A percentile compares a stretch with the other conserved stretches of the same genome.
Evolutionary conservation across 1,284 basidiomycete genomes (phyloP).

Genomic region (Bjerkandera adusta): DNA sequence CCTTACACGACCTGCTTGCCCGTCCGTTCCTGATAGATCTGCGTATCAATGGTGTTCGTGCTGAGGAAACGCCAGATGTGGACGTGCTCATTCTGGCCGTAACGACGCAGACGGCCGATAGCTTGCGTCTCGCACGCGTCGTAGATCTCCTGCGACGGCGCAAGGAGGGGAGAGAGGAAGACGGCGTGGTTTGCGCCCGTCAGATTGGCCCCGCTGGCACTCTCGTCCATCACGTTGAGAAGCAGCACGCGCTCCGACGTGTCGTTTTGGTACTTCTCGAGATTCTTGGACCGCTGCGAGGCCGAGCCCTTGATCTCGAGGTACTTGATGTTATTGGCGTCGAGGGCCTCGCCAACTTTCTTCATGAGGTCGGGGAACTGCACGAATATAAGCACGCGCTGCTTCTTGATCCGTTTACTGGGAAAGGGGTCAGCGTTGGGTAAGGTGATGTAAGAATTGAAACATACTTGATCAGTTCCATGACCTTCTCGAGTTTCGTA

Average conservation of each 20-base stretch:
- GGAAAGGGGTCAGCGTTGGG: constrained; percentile 9
- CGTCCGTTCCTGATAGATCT: constrained; percentile 62
- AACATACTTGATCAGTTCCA: constrained; percentile 78
- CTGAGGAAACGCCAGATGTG: constrained; percentile 82
- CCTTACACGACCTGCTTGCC: constrained; percentile 26
- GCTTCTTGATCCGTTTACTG: constrained; percentile 67
- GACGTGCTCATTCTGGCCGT: constrained; percentile 81
- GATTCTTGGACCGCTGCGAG: constrained; percentile 71
- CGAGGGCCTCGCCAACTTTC: constrained; percentile 85
- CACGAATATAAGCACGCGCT: constrained; percentile 88
- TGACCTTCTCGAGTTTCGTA: constrained; percentile 84
- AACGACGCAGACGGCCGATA: constrained; percentile 84
- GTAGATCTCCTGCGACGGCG: constrained; percentile 78
- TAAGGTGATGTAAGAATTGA: neutral
- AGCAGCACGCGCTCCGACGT: constrained; percentile 79
- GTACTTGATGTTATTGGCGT: constrained; percentile 69
- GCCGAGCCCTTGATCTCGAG: constrained; percentile 84
- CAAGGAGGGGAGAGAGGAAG: constrained; percentile 88
- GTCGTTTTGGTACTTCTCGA: constrained; percentile 83
- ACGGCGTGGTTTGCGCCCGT: constrained; percentile 94
- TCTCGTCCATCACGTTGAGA: constrained; percentile 91
- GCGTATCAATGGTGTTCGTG: constrained; percentile 81
- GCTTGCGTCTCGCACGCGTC: constrained; percentile 88
- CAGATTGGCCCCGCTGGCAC: constrained; percentile 89
- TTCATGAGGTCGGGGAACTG: constrained; percentile 92